Conservation (phyloP, 108 stramenopile genomes). For the Mediolabrus comicus region DNA sequence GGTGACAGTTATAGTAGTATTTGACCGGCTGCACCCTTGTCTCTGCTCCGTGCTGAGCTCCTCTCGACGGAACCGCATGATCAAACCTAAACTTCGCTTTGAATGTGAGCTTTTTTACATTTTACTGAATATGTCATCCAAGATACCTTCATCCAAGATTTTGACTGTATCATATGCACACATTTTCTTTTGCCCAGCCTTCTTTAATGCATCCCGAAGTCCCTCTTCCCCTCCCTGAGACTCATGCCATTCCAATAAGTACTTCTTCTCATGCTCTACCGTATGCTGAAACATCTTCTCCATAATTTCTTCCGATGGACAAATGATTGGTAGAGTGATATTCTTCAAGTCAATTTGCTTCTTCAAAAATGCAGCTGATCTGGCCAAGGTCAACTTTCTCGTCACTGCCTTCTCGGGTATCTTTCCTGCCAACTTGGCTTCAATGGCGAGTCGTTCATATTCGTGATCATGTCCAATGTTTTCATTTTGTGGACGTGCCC, state of each 20-base stretch:
- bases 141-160: slow-evolving; percentile 10
- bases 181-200: not conserved
- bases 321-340: not conserved
- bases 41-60: no score
- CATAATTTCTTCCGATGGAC: slow-evolving; percentile 5
- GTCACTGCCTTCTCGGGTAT: not conserved
- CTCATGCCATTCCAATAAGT: slow-evolving; percentile 19
- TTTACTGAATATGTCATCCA: slow-evolving; percentile 7
- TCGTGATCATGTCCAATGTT: slow-evolving; percentile 8
- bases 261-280: slow-evolving; percentile 12
- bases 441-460: slow-evolving; percentile 5
- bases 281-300: not conserved
- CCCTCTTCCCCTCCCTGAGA: slow-evolving; percentile 15
- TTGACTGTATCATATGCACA: slow-evolving; percentile 12
- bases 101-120: no score
- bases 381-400: not conserved
- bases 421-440: not conserved
- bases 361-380: not conserved
- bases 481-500: not conserved
- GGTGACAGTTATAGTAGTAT: no score
- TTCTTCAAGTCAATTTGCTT: not conserved
- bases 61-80: no score
- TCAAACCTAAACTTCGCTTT: no score
- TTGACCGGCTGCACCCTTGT: no score
- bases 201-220: slow-evolving; percentile 4